Base-by-base conservation (phyloP, 208 protist species). In the Crithidia acanthocephali region DNA sequence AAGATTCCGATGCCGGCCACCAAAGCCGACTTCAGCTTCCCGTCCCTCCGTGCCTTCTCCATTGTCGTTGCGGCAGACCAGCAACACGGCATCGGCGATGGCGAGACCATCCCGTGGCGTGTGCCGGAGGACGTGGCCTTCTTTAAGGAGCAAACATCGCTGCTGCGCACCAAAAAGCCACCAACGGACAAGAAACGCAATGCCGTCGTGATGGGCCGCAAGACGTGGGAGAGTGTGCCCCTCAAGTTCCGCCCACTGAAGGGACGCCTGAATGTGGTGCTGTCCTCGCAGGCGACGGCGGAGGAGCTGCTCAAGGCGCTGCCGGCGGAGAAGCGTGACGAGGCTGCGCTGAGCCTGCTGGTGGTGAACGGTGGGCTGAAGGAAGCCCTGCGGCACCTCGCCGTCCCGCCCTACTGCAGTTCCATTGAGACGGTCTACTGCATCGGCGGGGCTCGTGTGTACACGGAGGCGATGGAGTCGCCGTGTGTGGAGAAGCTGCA, bases 141-240 rank as follows among this genome's bases (percentile, higher is more conserved):
- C 76, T 98, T 98, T 65, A 87, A 87, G 37, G 79, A 94, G 25
- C 73, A 85, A 20, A 98, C 94, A 6, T 91, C 70, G 62, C 87
- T 90, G 51, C 77, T 95, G 64, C 84, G 85, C 23, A 88, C 80
- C 35, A 88, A 87, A 50, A 92, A 91, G 50, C 73, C 76, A 3
- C 57, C 72, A 7, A 70, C 76, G 25, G 58, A 65, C 9, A 72
- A 57, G 52, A 94, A 86, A 61, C 73, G 77, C 47, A 99, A 99
- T 69, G 97, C 95, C 4, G 96, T 98, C n/a, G 90, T 99, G 53
- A 99, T 99, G 98, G 98, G 98, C 16, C 87, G 97, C 37, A 98
- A 98, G 82, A 99, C 97, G 42, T 99, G 97, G 97, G 92, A 98
- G 32, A 98, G 95, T 23, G 96, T 99, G 23, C 96, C 98, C 16